A percentile compares a stretch with the other conserved stretches of the same genome.
Conservation (phyloP, 2,329 filamentous ascomycete species). For the Helotiales sp. region DNA sequence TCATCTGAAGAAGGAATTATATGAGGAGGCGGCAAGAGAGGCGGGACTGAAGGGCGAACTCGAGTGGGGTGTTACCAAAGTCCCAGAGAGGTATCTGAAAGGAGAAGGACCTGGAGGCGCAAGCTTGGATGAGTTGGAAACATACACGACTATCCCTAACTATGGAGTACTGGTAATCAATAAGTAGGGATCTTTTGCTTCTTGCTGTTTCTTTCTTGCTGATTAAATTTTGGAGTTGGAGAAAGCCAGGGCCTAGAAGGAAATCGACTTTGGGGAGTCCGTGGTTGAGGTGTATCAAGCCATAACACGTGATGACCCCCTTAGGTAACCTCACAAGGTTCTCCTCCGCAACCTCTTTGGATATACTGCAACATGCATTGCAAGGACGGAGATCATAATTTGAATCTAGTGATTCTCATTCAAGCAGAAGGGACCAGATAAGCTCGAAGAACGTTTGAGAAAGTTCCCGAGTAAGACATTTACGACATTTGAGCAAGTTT, state of each 20-base stretch:
- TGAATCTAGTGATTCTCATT: not conserved
- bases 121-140: conserved; percentile 28
- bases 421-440: not conserved
- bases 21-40: conserved; percentile 32
- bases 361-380: not conserved
- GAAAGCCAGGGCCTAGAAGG: too few species aligned
- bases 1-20: conserved; percentile 33
- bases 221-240: too few species aligned
- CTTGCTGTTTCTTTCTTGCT: too few species aligned
- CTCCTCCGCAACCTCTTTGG: not conserved
- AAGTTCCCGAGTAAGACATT: too few species aligned
- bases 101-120: conserved; percentile 26
- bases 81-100: conserved; percentile 26
- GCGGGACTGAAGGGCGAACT: conserved; percentile 31
- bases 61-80: conserved; percentile 28
- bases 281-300: too few species aligned
- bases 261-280: too few species aligned
- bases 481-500: not conserved
- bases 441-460: not conserved
- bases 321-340: not conserved
- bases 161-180: conserved; percentile 29
- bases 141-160: conserved; percentile 25
- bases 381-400: not conserved
- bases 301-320: not conserved
- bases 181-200: conserved; percentile 21